Base-by-base conservation (phyloP, 305 asterid species). In the Striga hermonthica region DNA sequence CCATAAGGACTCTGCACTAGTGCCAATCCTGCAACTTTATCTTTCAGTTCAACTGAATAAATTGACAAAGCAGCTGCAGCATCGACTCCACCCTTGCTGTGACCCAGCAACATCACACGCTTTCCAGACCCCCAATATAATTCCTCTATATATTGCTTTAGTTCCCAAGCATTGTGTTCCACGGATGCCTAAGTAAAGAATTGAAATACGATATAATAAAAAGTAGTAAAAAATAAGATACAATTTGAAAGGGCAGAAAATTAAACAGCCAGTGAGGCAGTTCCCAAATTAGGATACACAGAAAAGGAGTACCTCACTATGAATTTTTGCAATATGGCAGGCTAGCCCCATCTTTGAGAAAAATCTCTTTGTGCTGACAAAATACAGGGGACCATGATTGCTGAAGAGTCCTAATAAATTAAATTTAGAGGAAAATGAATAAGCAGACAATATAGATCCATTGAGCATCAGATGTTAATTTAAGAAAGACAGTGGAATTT, bases 81-180 rank as follows among this genome's bases (percentile, higher is more conserved):
- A 79, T 93, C 98, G 37, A 93, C 90, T 60, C 98, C 98, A n/a
- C 97, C 97, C 67, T 93, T 93, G 78, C 98, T 90, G 79, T 90
- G 98, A 66, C 96, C 98, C 34, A 93, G 89, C 83, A 93, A 72
- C 96, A 93, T 81, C 64, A 93, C 86, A 60, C 83, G 87, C 66
- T 93, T 93, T 34, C 94, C 95, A 1, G 95, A 86, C n/a, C 98
- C 98, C 98, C 98, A 90, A 65, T 88, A 85, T 43, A 93, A 79
- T 78, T 90, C 99, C 78, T 90, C 97, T 48, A 90, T 82, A 59
- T 85, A 90, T 62, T 90, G 86, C 83, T 88, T 93, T 49, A 93
- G 79, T 74, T 84, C 97, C 96, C 92, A 84, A 3, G 98, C 97
- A 72, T 90, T 90, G 64, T 85, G 85, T 63, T 87, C 96, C 54